Evolutionary conservation across 2,329 filamentous ascomycete genomes (phyloP), one percentile per base, ranked within the genome.

Genomic region (Byssothecium circinans): DNA sequence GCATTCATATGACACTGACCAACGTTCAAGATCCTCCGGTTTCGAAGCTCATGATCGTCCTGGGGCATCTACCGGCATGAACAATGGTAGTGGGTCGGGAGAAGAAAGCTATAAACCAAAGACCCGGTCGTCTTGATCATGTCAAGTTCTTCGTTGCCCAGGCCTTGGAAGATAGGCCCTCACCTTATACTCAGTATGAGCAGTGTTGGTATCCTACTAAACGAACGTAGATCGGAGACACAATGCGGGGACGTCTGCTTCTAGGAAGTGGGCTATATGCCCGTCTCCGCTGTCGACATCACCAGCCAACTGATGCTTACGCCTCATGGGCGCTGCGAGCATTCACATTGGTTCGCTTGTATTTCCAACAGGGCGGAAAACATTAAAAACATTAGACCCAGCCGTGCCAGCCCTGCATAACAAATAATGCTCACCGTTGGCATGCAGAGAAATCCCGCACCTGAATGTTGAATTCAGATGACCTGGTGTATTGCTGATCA

Each of bases 341-440:
- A 7, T 23, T 3, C 11, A 27, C 11, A 41, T 30, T 41, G 39
- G 39, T 20, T 32, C 39, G 18, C 22, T 23, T 30, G 10, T n/a
- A 14, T n/a, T 14, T 30, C 25, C 39, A 19, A 17, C 23, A 15
- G 6, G 10, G 4, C 11, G 39, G 45, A 32, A 32, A 42, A 19
- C 32, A 47, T 43, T 30, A 33, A 33, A n/a, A 37, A n/a, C 27
- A 42, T 47, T 41, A 20, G 10, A 8, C 11, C 39, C 4, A 4
- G 39, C 8, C 39, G 7, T 23, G n/a, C n/a, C n/a, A n/a, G n/a
- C n/a, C n/a, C n/a, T n/a, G 12, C n/a, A 10, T 22, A n/a, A 20
- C 7, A 25, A 40, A 6, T 12, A 14, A 40, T n/a, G n/a, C n/a
- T n/a, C n/a, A n/a, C n/a, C n/a, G n/a, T n/a, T n/a, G n/a, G n/a